Evolutionary conservation across 2,329 filamentous ascomycete species (phyloP), one percentile per base, ranked within the genome.

Genomic region (Paecilomyces variotii): DNA sequence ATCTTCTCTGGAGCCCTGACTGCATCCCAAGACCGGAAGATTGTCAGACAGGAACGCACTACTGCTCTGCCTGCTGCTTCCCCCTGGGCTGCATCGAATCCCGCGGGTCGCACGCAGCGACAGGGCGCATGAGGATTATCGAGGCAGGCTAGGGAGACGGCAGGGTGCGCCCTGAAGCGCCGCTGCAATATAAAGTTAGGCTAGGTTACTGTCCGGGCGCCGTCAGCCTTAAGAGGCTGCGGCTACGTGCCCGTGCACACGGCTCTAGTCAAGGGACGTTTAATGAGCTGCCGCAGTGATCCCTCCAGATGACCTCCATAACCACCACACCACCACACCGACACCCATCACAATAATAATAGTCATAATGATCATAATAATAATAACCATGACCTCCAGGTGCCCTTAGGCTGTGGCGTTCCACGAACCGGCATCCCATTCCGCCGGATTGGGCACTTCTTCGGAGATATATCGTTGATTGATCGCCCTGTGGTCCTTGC

Each of bases 141-240:
- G 50, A 52, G 26, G 24, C 50, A 28, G 24, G 24, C 50, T 28
- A 52, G 50, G 49, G 24, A 25, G 26, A 27, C 49, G 49, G 49
- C 49, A 52, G 49, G 50, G 27, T 52, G 25, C 50, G 50, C 50
- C 50, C 50, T 52, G 50, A 52, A 52, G 50, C 50, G 26, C 50
- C 11, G 50, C 50, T 52, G 50, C 50, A 52, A 28, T 28, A 52
- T 52, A 52, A 52, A 52, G 50, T 52, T 52, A 28, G 50, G 50
- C 50, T 52, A 52, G 32, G 39, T 55, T 53, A 57, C 56, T 57
- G 59, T 52, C 57, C 54, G 53, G 63, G 61, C 60, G 57, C 63
- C 65, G 65, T 71, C 68, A 72, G 70, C 67, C 71, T 72, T 73
- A 68, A 68, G 61, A 64, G 70, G 70, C 70, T 70, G 65, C 66